These are phyloP conservation scores for Neonectria ditissima DNA, from an alignment of 2,329 filamentous ascomycete species.

Conservation along the genomic window DNA sequence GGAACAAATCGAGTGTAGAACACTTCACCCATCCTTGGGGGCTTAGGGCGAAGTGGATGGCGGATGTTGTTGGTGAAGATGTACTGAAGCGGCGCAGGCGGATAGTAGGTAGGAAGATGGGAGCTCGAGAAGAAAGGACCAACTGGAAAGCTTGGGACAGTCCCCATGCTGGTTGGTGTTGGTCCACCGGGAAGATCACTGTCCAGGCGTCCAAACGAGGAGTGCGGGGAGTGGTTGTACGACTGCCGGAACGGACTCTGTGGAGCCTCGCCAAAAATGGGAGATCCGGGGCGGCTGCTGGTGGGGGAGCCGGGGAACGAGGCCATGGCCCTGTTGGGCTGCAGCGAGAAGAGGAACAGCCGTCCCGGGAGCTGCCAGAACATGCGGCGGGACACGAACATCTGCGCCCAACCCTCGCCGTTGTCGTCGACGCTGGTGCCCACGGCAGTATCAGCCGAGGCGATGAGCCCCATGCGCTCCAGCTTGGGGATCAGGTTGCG, in stretches of 20 bases:
- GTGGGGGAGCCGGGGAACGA: conserved; percentile 64
- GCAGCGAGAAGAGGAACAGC: conserved; percentile 87
- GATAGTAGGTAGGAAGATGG: conserved; percentile 91
- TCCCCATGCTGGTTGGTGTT: conserved; percentile 49
- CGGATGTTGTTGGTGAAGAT: conserved; percentile 81
- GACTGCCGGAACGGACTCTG: conserved; percentile 41
- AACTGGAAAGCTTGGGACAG: conserved; percentile 56
- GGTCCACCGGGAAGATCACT: conserved; percentile 55
- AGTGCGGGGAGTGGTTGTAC: conserved; percentile 44
- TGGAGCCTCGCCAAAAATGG: conserved; percentile 51
- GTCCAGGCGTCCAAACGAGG: conserved; percentile 42
- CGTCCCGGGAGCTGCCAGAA: conserved; percentile 95
- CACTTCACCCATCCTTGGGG: conserved; percentile 87
- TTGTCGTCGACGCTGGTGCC: conserved; percentile 72
- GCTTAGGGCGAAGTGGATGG: conserved; percentile 89
- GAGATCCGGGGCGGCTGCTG: conserved; percentile 66
- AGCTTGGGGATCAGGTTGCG: conserved; percentile 88
- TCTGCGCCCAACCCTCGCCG: conserved; percentile 76
- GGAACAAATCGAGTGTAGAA: conserved; percentile 92
- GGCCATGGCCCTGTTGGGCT: conserved; percentile 61
- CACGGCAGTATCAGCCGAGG: conserved; percentile 79
- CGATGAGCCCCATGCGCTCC: conserved; percentile 90
- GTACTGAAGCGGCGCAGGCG: conserved; percentile 85
- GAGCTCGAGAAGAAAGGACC: conserved; percentile 85
- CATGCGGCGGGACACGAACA: conserved; percentile 83